Conservation (phyloP, 1,284 basidiomycete genomes). For the Cryptococcus depauperatus region DNA sequence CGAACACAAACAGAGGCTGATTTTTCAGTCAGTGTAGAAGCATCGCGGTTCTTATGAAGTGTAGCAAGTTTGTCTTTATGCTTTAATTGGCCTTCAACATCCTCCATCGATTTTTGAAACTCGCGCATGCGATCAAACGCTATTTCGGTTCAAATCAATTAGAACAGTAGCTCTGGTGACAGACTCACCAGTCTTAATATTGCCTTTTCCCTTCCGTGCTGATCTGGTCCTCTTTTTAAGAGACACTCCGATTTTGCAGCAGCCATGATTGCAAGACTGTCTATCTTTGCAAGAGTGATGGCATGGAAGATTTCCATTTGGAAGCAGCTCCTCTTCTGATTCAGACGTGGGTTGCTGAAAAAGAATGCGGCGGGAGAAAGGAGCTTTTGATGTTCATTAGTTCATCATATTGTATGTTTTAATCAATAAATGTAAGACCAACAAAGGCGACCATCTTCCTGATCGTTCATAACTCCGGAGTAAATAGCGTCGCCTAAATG, state of each 20-base stretch:
- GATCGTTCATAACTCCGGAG: slow-evolving; percentile 5
- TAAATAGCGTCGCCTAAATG: slow-evolving; percentile 14
- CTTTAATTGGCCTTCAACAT: neutral
- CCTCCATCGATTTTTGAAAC: neutral
- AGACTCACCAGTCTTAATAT: neutral
- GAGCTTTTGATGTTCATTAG: no score
- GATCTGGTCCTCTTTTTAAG: neutral
- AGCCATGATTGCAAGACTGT: slow-evolving; percentile 1
- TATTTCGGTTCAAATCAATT: neutral
- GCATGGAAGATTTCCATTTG: slow-evolving; percentile 1
- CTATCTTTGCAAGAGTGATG: slow-evolving; percentile 5
- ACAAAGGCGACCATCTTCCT: no score
- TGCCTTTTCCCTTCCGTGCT: neutral
- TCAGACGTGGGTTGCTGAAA: slow-evolving; percentile 1
- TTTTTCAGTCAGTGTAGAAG: no score
- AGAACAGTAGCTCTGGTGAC: no score
- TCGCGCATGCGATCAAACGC: neutral
- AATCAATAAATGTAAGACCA: no score
- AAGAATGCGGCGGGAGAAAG: no score
- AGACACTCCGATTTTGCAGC: slow-evolving; percentile 3
- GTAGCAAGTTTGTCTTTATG: neutral
- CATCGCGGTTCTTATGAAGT: no score
- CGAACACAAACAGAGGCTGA: neutral
- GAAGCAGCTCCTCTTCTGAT: neutral
- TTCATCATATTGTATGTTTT: no score